A percentile compares a stretch with the other conserved stretches of the same genome.
phyloP scores from a whole-genome alignment of 176 grass and related monocot genomes.

The Aegilops bicornis region DNA sequence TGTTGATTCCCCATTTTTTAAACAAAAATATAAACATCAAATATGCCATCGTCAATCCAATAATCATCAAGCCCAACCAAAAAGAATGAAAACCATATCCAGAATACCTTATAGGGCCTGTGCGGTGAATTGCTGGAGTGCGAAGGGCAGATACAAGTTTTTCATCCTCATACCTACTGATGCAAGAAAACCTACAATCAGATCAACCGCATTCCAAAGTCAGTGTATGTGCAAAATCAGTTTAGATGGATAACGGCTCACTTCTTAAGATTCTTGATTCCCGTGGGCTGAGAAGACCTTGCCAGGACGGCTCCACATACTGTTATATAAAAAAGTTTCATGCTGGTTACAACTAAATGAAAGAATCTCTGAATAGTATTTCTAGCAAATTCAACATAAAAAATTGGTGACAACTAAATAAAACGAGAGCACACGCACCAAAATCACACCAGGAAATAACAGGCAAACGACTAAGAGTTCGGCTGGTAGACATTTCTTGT shows the following conservation, averaged over 20 bases:
- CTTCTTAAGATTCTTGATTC: slow-evolving; percentile 79
- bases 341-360: neutral
- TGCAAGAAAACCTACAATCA: slow-evolving; percentile 39
- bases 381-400: neutral
- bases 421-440: slow-evolving; percentile 24
- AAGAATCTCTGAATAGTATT: neutral
- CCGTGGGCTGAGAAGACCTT: slow-evolving; percentile 87
- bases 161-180: slow-evolving; percentile 59
- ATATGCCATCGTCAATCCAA: neutral
- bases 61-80: neutral
- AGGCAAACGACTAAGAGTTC: slow-evolving; percentile 72
- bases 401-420: neutral
- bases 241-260: slow-evolving; percentile 44
- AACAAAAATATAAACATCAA: neutral
- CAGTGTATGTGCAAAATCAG: slow-evolving; percentile 3
- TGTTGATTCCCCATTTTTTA: neutral
- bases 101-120: slow-evolving; percentile 46
- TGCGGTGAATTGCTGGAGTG: slow-evolving; percentile 26
- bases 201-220: slow-evolving; percentile 7
- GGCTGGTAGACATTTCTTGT: slow-evolving; percentile 71
- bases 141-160: slow-evolving; percentile 72
- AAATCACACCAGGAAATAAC: slow-evolving; percentile 89
- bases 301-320: slow-evolving; percentile 88
- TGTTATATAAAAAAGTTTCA: slow-evolving; percentile 28
- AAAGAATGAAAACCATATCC: slow-evolving; percentile 8